These are phyloP conservation scores for Anethum foeniculum DNA, from an alignment of 140 eudicot species.

Conservation along the genomic window DNA sequence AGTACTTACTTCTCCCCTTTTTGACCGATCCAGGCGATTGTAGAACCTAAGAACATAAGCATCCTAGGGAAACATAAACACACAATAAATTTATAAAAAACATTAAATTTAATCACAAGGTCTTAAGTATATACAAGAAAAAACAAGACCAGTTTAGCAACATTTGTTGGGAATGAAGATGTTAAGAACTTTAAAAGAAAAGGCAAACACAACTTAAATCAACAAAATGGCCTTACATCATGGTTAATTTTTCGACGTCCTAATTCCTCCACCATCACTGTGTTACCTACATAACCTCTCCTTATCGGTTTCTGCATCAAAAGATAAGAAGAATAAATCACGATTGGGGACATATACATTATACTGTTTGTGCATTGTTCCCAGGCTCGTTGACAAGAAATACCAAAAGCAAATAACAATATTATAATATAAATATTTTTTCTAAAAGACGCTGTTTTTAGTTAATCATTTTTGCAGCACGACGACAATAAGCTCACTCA, in stretches of 20 bases:
- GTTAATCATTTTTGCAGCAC: neutral
- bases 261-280: slow-evolving; percentile 80
- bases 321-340: neutral
- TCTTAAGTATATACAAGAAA: slow-evolving; percentile 3
- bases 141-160: neutral
- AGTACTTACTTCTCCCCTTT: slow-evolving; percentile 91
- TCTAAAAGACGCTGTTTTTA: neutral
- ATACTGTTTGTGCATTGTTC: slow-evolving; percentile 4
- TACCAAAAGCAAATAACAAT: neutral
- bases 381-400: neutral
- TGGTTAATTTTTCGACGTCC: slow-evolving; percentile 64
- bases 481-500: neutral
- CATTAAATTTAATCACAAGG: slow-evolving; percentile 1
- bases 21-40: slow-evolving; percentile 82
- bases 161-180: neutral
- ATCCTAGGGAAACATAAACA: slow-evolving; percentile 40
- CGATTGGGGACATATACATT: neutral
- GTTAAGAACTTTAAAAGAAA: neutral
- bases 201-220: neutral
- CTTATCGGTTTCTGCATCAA: slow-evolving; percentile 80
- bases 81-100: neutral
- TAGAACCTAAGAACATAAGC: slow-evolving; percentile 75
- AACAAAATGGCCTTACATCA: slow-evolving; percentile 49
- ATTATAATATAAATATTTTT: neutral
- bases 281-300: slow-evolving; percentile 69